A percentile compares a stretch with the other conserved stretches of the same genome.
These are phyloP conservation scores for Aspergillus cristatus DNA, from an alignment of 495 filamentous ascomycete species.

Conservation along the genomic window DNA sequence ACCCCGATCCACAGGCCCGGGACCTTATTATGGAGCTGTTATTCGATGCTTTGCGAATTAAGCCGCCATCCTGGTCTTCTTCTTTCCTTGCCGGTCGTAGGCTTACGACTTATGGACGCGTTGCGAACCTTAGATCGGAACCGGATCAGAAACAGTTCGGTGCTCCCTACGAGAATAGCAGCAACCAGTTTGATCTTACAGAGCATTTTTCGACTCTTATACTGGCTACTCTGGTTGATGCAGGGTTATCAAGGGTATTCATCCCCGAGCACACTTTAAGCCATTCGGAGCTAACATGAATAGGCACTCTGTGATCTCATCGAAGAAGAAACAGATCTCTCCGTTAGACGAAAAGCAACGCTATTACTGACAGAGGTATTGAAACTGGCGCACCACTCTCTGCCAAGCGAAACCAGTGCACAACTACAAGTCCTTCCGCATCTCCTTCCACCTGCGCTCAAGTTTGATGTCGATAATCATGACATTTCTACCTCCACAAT, in stretches of 20 bases:
- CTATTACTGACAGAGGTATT: constrained; percentile 83
- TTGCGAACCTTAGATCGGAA: constrained; percentile 74
- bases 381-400: constrained; percentile 74
- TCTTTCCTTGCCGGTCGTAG: constrained; percentile 89
- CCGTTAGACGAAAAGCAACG: constrained; percentile 78
- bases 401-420: constrained; percentile 70
- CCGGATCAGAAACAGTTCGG: constrained; percentile 34
- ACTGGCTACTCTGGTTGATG: constrained; percentile 74
- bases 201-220: constrained; percentile 91
- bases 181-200: constrained; percentile 69
- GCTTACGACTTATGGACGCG: constrained; percentile 88
- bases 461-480: constrained; percentile 59
- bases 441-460: constrained; percentile 64
- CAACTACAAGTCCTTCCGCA: constrained; percentile 77
- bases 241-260: constrained; percentile 63
- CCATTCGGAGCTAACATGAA: constrained; percentile 7
- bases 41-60: constrained; percentile 87
- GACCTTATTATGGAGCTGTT: constrained; percentile 73
- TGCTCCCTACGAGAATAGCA: constrained; percentile 48
- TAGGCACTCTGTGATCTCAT: constrained; percentile 55
- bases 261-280: neutral
- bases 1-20: constrained; percentile 56
- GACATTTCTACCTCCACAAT: constrained; percentile 77
- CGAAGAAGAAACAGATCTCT: constrained; percentile 63
- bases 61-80: constrained; percentile 91